Evolutionary conservation across 23 red algal species (phyloP).

Genomic region (Cyanidium caldarium): DNA sequence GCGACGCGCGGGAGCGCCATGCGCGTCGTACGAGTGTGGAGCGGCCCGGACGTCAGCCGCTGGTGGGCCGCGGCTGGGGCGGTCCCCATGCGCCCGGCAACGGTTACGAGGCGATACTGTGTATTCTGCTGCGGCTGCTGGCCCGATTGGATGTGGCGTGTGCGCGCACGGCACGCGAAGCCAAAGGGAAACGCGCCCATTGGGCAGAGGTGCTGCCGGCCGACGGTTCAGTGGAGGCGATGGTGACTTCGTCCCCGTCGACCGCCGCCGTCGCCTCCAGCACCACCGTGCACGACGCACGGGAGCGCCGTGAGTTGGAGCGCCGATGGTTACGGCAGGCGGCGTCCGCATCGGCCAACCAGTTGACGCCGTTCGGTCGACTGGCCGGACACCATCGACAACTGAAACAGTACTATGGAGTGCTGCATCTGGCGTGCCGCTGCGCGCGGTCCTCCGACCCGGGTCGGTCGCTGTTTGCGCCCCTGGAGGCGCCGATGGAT

Average conservation of each 20-base stretch:
- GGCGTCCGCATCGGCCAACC: background rate
- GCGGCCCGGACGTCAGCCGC: background rate
- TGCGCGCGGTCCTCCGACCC: constrained; percentile 3
- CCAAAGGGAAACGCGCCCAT: background rate
- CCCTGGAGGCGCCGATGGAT: constrained; percentile 8
- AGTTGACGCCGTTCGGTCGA: constrained; percentile 15
- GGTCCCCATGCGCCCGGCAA: constrained; percentile 24
- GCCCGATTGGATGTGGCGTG: background rate
- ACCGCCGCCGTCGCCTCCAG: background rate
- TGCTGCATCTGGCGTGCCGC: constrained; percentile 48
- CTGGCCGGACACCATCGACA: constrained; percentile 52
- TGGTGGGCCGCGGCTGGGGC: constrained; percentile 11
- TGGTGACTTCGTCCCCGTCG: constrained; percentile 14
- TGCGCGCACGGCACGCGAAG: background rate
- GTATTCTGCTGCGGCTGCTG: constrained; percentile 41
- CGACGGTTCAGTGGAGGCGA: constrained; percentile 3
- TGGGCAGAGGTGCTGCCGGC: constrained; percentile 20
- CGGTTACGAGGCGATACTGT: constrained; percentile 50
- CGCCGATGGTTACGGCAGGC: background rate
- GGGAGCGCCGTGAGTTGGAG: background rate
- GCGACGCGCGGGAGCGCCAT: background rate
- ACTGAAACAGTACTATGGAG: constrained; percentile 50
- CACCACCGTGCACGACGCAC: background rate
- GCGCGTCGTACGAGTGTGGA: background rate
- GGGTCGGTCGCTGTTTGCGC: constrained; percentile 29